Base-by-base conservation (phyloP, 192 early-diverging fungal genomes). In the Coemansia sp. region DNA sequence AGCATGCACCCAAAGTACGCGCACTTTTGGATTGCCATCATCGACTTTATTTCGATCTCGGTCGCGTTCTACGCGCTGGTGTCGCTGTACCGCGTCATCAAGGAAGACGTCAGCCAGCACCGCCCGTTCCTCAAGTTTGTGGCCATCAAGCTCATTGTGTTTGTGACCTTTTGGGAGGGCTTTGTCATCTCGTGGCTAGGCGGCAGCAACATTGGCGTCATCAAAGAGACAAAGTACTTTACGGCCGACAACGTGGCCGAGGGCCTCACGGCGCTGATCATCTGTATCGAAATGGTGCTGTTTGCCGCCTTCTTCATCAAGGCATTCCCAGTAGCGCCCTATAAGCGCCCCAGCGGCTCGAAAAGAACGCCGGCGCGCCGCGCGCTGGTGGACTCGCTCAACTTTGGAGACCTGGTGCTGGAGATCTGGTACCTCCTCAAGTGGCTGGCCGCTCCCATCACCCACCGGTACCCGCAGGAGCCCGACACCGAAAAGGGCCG, bases 1-100 rank as follows among this genome's bases (percentile, higher is more conserved):
- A 78, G 70, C 44, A 82, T 79, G 71, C 56, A 54, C 11, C 76
- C 78, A 29, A 57, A 56, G 47, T 86, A 77, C 63, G 86, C 81
- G 18, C 73, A 84, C 49, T 57, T 88, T 20, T 88, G 82, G 72
- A 41, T 79, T 20, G 74, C 70, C 20, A 48, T 77, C 35, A 44
- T 89, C 44, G 78, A 84, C 67, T 80, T 82, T 73, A 61, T 82
- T 27, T 78, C 77, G 6, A 80, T 84, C 20, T 46, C 79, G 0
- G 62, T 82, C 4, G 83, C 81, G 29, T 83, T 87, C 84, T 86
- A 85, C 38, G 80, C 73, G 18, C 68, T 89, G 34, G 58, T 89
- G 9, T 41, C 78, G 19, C 58, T 85, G 34, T 84, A 86, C 45
- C 41, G 79, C 12, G 79, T 74, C 21, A 78, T 88, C 48, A 79